Percentiles rank a stretch among this genome's conserved stretches.
These are phyloP conservation scores for Paracoccidioides brasiliensis DNA, from an alignment of 2,329 filamentous ascomycete species.

Conservation along the genomic window DNA sequence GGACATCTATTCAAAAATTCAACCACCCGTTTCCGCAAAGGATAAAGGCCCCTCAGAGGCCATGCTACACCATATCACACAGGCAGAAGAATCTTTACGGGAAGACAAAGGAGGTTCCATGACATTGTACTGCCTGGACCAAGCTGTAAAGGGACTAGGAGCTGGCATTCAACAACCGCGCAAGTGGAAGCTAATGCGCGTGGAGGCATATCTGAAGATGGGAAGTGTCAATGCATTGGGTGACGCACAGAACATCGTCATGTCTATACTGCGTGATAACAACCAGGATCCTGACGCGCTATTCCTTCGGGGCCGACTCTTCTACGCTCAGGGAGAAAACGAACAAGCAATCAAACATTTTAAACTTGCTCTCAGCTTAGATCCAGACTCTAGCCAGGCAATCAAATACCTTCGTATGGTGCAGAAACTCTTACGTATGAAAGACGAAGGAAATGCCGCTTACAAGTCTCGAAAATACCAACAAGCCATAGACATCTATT, in stretches of 20 bases:
- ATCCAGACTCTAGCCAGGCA: slow-evolving; percentile 81
- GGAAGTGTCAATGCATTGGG: slow-evolving; percentile 76
- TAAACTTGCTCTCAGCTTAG: slow-evolving; percentile 74
- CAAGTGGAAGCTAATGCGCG: slow-evolving; percentile 88
- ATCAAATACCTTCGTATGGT: slow-evolving; percentile 81
- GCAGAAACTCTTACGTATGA: slow-evolving; percentile 83
- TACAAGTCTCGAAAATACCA: slow-evolving; percentile 79
- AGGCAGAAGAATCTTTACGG: slow-evolving; percentile 64
- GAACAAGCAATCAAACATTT: slow-evolving; percentile 90
- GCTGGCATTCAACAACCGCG: slow-evolving; percentile 64
- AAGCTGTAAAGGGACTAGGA: slow-evolving; percentile 72
- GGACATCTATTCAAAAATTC: slow-evolving; percentile 65
- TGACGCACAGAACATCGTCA: slow-evolving; percentile 85
- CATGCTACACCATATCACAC: slow-evolving; percentile 70
- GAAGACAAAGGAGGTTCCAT: slow-evolving; percentile 74
- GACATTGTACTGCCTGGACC: slow-evolving; percentile 81
- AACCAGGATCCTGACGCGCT: slow-evolving; percentile 87
- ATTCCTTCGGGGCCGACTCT: slow-evolving; percentile 71
- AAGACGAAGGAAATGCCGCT: slow-evolving; percentile 79
- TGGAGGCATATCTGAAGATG: slow-evolving; percentile 87
- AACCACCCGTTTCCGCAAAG: slow-evolving; percentile 67
- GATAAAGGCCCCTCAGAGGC: slow-evolving; percentile 71
- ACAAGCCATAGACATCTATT: slow-evolving; percentile 73
- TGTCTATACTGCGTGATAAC: slow-evolving; percentile 73
- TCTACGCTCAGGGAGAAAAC: slow-evolving; percentile 88